phyloP scores from a whole-genome alignment of 306 rosid species.

The Pyrus communis region DNA sequence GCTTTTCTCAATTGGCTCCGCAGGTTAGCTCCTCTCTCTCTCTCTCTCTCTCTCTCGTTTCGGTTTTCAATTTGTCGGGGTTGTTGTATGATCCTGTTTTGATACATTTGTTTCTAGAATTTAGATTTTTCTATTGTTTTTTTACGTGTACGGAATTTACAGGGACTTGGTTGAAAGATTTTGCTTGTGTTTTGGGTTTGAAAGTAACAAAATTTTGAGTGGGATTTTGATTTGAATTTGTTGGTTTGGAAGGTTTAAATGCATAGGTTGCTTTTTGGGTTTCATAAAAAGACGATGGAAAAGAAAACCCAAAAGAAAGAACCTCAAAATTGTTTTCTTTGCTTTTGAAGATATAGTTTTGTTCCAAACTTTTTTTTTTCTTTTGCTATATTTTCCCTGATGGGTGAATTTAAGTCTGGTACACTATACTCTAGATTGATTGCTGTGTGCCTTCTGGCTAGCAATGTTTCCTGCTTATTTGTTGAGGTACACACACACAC shows the following conservation, averaged over 20 bases:
- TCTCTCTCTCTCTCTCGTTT: not conserved
- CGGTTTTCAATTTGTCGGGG: not conserved
- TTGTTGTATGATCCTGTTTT: not conserved
- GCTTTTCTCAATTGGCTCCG: slow-evolving; percentile 87
- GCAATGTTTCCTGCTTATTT: not conserved
- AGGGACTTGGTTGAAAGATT: not conserved
- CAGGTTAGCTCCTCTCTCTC: slow-evolving; percentile 28
- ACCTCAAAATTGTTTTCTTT: not conserved
- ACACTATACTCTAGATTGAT: not conserved
- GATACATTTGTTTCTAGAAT: not conserved
- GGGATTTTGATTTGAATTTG: not conserved
- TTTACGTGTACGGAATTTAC: not conserved
- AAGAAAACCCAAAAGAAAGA: not conserved
- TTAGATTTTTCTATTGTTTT: not conserved
- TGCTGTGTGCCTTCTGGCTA: not conserved
- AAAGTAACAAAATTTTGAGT: not conserved
- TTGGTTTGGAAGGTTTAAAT: not conserved
- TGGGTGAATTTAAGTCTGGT: not conserved
- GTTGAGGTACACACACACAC: no score
- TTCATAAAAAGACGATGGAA: not conserved
- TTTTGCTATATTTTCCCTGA: not conserved
- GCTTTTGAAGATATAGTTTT: not conserved
- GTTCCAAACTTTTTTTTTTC: not conserved
- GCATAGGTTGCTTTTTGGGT: not conserved
- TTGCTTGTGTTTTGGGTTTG: not conserved